Conservation (phyloP, 192 early-diverging fungal species). For the Gaertneriomyces semiglobifer region DNA sequence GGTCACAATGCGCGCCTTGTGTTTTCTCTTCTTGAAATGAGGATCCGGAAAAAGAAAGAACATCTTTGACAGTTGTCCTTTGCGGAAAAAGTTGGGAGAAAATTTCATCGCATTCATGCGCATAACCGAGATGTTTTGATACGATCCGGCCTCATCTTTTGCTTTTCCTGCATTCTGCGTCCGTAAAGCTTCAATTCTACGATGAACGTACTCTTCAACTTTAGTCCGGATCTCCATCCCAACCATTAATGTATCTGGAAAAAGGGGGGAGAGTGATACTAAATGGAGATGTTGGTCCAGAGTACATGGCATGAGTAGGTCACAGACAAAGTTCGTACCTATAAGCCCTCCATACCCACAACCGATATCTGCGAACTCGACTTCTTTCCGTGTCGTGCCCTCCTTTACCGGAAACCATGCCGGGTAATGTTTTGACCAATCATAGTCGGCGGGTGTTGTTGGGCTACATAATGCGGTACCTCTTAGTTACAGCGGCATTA, state of each 20-base stretch:
- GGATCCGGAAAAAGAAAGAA: slow-evolving; percentile 99
- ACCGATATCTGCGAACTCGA: slow-evolving; percentile 96
- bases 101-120: slow-evolving; percentile 99
- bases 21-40: slow-evolving; percentile 98
- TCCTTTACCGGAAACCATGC: slow-evolving; percentile 44
- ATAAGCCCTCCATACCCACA: slow-evolving; percentile 97
- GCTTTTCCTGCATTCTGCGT: slow-evolving; percentile 45
- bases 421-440: slow-evolving; percentile 90
- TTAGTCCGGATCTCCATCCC: slow-evolving; percentile 99
- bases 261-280: slow-evolving; percentile 80
- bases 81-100: slow-evolving; percentile 94
- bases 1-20: slow-evolving; percentile 96
- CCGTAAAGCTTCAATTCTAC: slow-evolving; percentile 77
- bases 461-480: slow-evolving; percentile 49
- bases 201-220: slow-evolving; percentile 88
- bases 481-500: too few relatives aligned
- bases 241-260: slow-evolving; percentile 87
- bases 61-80: slow-evolving; percentile 91
- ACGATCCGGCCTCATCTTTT: slow-evolving; percentile 61
- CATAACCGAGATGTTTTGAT: slow-evolving; percentile 95
- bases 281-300: background rate
- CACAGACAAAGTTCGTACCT: slow-evolving; percentile 32
- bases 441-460: slow-evolving; percentile 70
- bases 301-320: background rate
- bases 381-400: slow-evolving; percentile 37